These are phyloP conservation scores for Bolboschoenoplectus hybrid DNA, from an alignment of 202 grass and related monocot species.

Conservation along the genomic window DNA sequence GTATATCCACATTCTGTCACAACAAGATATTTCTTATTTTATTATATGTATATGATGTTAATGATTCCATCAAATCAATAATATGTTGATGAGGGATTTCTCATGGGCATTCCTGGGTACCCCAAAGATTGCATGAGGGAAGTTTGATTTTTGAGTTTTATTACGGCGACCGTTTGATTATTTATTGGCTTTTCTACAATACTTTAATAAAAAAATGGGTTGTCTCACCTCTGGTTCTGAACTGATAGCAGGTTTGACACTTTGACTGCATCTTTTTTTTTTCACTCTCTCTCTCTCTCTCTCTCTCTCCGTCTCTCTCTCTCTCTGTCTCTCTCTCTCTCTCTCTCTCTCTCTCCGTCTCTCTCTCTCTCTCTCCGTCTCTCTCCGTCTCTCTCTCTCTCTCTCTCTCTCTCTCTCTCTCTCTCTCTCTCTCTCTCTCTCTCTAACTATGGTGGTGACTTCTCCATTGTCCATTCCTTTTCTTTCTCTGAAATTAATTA, in stretches of 20 bases:
- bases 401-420: constrained; percentile 16
- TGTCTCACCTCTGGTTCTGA: constrained; percentile 27
- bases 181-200: background rate
- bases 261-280: constrained; percentile 63
- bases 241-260: constrained; percentile 66
- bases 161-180: constrained; percentile 10
- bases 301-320: no score
- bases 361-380: background rate
- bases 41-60: background rate
- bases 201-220: constrained; percentile 1
- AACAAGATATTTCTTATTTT: background rate
- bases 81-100: background rate
- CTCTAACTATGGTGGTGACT: constrained; percentile 3
- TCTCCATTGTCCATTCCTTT: background rate
- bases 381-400: no score
- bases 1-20: background rate
- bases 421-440: background rate
- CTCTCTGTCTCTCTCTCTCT: background rate
- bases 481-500: background rate
- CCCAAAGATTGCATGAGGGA: background rate
- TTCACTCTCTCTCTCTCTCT: constrained; percentile 9
- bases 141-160: constrained; percentile 37
- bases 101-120: constrained; percentile 18
- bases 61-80: background rate
- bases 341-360: background rate